Conservation (phyloP, 495 filamentous ascomycete genomes). For the Penicillium longicatenatum region DNA sequence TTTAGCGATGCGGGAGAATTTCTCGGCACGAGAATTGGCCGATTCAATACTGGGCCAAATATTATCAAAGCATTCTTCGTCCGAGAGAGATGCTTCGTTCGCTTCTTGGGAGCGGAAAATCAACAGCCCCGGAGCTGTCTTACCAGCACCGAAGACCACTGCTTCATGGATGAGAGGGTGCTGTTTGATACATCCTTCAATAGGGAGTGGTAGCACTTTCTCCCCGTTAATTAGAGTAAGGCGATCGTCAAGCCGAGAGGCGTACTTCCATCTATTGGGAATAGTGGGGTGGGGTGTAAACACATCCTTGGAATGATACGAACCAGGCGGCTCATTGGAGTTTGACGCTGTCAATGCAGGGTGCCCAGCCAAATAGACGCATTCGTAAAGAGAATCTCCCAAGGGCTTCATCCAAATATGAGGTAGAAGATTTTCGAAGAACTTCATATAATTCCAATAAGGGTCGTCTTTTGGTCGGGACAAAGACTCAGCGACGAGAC, state of each 20-base stretch:
- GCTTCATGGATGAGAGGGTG: constrained; percentile 55
- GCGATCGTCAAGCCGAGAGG: constrained; percentile 61
- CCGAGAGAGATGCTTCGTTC: constrained; percentile 27
- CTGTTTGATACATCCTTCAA: constrained; percentile 59
- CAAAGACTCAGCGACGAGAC: constrained; percentile 51
- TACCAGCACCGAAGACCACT: constrained; percentile 58
- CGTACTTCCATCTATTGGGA: constrained; percentile 63
- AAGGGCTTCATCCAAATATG: constrained; percentile 55
- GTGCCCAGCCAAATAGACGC: constrained; percentile 53
- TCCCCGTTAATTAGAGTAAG: constrained; percentile 68
- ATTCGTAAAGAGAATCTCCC: constrained; percentile 49
- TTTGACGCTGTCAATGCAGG: constrained; percentile 56
- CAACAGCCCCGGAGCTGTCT: constrained; percentile 54
- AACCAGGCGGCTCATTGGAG: constrained; percentile 50
- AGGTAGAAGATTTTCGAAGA: constrained; percentile 45
- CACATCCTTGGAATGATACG: constrained; percentile 61
- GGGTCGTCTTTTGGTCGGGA: constrained; percentile 48
- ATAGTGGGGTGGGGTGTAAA: constrained; percentile 63
- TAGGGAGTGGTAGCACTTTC: constrained; percentile 65
- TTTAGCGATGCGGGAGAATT: constrained; percentile 56
- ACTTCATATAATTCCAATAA: constrained; percentile 56
- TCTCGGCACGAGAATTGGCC: constrained; percentile 52
- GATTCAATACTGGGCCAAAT: constrained; percentile 52
- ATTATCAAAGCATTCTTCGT: constrained; percentile 44
- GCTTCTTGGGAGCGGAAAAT: constrained; percentile 46